Evolutionary conservation across 2,329 filamentous ascomycete species (phyloP).

Genomic region (Fusarium nelsonii): DNA sequence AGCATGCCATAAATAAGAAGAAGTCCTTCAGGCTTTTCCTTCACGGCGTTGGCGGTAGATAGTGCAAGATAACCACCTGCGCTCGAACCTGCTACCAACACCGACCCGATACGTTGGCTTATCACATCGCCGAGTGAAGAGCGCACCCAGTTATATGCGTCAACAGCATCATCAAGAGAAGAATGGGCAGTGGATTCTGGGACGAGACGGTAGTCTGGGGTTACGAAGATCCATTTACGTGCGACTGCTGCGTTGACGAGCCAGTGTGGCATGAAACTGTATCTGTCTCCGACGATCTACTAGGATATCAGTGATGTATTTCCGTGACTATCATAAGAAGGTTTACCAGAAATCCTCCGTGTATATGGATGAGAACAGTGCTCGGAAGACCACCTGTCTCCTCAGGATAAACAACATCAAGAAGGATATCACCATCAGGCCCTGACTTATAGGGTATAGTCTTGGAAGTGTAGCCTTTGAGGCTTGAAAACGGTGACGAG

Average conservation of each 20-base stretch:
- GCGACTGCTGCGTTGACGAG: slow-evolving; percentile 32
- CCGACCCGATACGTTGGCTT: slow-evolving; percentile 16
- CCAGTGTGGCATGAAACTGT: slow-evolving; percentile 41
- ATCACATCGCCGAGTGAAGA: slow-evolving; percentile 12
- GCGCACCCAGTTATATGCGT: slow-evolving; percentile 42
- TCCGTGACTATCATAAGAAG: accelerated
- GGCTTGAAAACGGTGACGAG: slow-evolving; percentile 2
- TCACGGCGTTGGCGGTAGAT: slow-evolving; percentile 12
- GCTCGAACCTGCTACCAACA: slow-evolving; percentile 41
- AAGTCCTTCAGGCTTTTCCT: slow-evolving; percentile 22
- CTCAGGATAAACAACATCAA: slow-evolving; percentile 38
- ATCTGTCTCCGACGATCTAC: slow-evolving; percentile 41
- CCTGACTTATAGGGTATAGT: slow-evolving; percentile 34
- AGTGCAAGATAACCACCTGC: slow-evolving; percentile 40
- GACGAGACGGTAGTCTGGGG: slow-evolving; percentile 42
- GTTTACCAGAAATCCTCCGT: slow-evolving; percentile 37
- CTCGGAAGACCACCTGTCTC: slow-evolving; percentile 5
- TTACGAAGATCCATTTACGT: slow-evolving; percentile 44
- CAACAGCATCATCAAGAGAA: slow-evolving; percentile 31
- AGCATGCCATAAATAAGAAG: slow-evolving; percentile 42
- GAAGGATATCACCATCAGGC: slow-evolving; percentile 23
- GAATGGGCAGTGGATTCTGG: slow-evolving; percentile 40
- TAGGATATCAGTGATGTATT: not conserved
- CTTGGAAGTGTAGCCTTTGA: slow-evolving; percentile 34
- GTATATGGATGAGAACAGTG: slow-evolving; percentile 41